Evolutionary conservation across 345 rosid species (phyloP).

Genomic region (Lepidium sativum): DNA sequence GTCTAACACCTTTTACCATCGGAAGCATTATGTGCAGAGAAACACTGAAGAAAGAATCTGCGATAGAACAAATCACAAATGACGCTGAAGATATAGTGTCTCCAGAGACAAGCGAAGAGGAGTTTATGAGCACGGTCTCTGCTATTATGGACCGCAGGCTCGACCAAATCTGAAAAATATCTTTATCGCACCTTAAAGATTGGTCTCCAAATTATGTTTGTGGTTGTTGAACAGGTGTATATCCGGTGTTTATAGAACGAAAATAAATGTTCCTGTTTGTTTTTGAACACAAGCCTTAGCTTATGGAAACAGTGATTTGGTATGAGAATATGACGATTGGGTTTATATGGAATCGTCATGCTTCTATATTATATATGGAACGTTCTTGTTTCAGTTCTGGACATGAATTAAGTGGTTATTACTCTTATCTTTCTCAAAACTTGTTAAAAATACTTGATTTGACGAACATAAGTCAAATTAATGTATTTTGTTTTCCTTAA

Average conservation of each 20-base stretch:
- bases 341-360: background rate
- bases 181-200: background rate
- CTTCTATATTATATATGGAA: background rate
- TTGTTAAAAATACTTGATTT: background rate
- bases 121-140: conserved; percentile 43
- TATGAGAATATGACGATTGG: conserved; percentile 3
- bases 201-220: background rate
- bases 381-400: background rate
- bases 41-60: conserved; percentile 45
- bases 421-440: background rate
- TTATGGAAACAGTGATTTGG: conserved; percentile 2
- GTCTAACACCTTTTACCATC: conserved; percentile 56
- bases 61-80: conserved; percentile 51
- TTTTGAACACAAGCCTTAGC: conserved; percentile 6
- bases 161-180: conserved; percentile 25
- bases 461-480: background rate
- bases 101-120: conserved; percentile 45
- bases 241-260: background rate
- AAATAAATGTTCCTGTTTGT: conserved; percentile 22
- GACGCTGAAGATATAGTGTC: conserved; percentile 51
- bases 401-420: background rate
- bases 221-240: conserved; percentile 5
- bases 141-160: conserved; percentile 49
- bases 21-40: conserved; percentile 82
- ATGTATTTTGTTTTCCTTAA: background rate